A percentile compares a stretch with the other conserved stretches of the same genome.
Evolutionary conservation across 441 rosid species (phyloP).

Genomic region (Populus trichocarpa): DNA sequence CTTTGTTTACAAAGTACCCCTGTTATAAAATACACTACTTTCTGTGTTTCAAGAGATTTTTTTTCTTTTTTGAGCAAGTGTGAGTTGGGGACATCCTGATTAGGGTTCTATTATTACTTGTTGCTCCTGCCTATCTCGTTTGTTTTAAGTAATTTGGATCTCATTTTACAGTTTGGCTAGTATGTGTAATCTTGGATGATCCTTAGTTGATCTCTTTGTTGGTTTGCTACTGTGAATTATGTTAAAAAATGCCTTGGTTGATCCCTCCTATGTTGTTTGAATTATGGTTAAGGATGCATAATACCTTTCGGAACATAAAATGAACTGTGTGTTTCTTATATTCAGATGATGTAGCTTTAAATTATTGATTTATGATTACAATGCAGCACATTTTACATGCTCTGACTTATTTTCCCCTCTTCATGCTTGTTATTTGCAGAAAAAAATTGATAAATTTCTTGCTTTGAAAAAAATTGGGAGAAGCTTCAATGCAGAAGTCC

Average conservation of each 20-base stretch:
- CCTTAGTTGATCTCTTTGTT: background rate
- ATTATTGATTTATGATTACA: background rate
- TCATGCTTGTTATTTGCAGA: conserved; percentile 47
- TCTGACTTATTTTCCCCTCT: background rate
- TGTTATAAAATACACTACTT: background rate
- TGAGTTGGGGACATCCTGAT: background rate
- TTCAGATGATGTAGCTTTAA: background rate
- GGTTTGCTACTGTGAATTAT: background rate
- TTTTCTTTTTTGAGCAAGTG: background rate
- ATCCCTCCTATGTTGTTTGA: background rate
- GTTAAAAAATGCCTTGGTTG: background rate
- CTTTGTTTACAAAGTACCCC: background rate
- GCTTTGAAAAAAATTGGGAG: conserved; percentile 73
- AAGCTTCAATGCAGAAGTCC: conserved; percentile 92
- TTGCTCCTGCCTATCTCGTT: background rate
- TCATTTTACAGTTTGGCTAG: background rate
- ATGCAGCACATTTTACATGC: background rate
- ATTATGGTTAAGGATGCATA: background rate
- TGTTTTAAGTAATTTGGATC: background rate
- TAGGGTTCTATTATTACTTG: background rate
- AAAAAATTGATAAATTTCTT: conserved; percentile 75
- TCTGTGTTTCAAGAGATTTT: background rate
- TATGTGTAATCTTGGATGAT: background rate
- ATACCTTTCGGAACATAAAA: background rate
- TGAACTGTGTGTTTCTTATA: background rate